Evolutionary conservation across 345 rosid genomes (phyloP).

Genomic region (Pelargonium nanum): DNA sequence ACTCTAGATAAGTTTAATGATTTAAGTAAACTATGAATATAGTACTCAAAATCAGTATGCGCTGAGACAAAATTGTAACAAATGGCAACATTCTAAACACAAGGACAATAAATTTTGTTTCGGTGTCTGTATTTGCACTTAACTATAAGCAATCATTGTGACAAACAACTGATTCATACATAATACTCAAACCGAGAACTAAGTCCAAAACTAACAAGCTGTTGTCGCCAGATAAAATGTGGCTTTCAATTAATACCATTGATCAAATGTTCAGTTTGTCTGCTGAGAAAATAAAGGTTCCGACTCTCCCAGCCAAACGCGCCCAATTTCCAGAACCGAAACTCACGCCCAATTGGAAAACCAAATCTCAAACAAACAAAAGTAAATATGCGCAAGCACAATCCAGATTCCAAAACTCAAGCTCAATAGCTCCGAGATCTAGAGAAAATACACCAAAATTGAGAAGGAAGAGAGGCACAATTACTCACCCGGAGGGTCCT

Average conservation of each 20-base stretch:
- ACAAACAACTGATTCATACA: conserved; percentile 1
- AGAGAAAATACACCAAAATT: conserved; percentile 13
- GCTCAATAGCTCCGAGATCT: conserved; percentile 25
- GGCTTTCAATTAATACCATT: neutral
- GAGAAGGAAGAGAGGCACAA: conserved; percentile 3
- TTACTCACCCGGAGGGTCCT: conserved; percentile 82
- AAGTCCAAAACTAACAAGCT: no score
- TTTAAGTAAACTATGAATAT: neutral
- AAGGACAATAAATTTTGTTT: neutral
- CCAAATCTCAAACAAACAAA: neutral
- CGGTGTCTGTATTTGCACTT: no score
- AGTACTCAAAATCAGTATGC: neutral
- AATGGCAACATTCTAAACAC: conserved; percentile 1
- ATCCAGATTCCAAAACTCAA: conserved; percentile 4
- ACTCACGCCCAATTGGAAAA: neutral
- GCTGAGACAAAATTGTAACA: neutral
- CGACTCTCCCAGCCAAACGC: neutral
- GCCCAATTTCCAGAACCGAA: neutral
- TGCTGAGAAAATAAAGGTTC: neutral
- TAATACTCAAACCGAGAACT: neutral
- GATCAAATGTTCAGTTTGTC: neutral
- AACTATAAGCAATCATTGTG: no score
- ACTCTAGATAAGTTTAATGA: neutral
- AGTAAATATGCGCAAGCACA: conserved; percentile 1
- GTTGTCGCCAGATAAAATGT: neutral